A percentile compares a stretch with the other conserved stretches of the same genome.
phyloP scores from a whole-genome alignment of 106 monocot genomes.

The Dendrobium catenatum region DNA sequence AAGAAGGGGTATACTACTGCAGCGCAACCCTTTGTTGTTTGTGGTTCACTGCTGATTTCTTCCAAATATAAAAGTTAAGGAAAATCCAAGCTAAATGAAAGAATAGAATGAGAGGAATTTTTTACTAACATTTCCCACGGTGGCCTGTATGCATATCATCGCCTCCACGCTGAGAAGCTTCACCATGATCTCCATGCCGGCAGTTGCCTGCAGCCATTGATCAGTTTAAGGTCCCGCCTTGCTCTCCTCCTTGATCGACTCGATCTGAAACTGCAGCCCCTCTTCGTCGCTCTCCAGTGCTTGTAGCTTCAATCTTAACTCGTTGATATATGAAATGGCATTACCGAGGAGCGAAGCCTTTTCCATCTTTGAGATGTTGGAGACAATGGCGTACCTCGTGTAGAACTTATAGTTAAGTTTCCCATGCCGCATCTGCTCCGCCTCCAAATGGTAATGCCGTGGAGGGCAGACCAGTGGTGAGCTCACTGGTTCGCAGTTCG shows the following conservation, averaged over 20 bases:
- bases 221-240: neutral
- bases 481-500: too few species aligned
- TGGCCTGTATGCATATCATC: conserved; percentile 51
- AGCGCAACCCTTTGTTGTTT: too few species aligned
- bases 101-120: too few species aligned
- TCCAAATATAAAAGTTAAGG: too few species aligned
- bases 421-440: conserved; percentile 75
- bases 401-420: conserved; percentile 95
- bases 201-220: conserved; percentile 9
- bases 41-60: too few species aligned
- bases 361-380: conserved; percentile 95
- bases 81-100: too few species aligned
- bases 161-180: conserved; percentile 56
- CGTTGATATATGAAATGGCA: conserved; percentile 78
- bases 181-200: conserved; percentile 45
- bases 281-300: conserved; percentile 43
- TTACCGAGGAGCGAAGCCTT: conserved; percentile 87
- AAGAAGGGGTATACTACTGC: too few species aligned
- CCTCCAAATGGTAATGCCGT: conserved; percentile 70
- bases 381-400: conserved; percentile 76
- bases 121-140: conserved; percentile 18
- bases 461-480: too few species aligned
- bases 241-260: conserved; percentile 29
- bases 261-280: conserved; percentile 28
- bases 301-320: conserved; percentile 37